These are phyloP conservation scores for Zygoascus biomembranicola DNA, from an alignment of 805 yeast species.

Conservation along the genomic window DNA sequence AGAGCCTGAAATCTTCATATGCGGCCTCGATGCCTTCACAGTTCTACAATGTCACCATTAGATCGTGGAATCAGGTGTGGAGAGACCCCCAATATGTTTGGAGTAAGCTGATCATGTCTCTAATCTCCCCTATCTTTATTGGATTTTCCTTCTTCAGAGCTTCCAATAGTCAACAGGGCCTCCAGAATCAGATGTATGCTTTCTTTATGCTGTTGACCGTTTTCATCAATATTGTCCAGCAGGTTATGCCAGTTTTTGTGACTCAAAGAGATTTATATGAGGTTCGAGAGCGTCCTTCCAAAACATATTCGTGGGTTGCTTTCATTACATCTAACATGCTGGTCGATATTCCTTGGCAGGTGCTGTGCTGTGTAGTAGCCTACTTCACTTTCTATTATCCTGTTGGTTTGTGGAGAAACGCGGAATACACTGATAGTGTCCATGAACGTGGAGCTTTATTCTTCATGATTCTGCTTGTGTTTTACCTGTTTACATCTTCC, in stretches of 20 bases:
- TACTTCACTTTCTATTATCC: slow-evolving; percentile 49
- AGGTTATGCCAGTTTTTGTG: slow-evolving; percentile 52
- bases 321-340: slow-evolving; percentile 46
- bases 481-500: slow-evolving; percentile 43
- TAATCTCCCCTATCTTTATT: slow-evolving; percentile 50
- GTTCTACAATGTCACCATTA: slow-evolving; percentile 32
- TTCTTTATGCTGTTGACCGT: slow-evolving; percentile 51
- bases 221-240: slow-evolving; percentile 52
- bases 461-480: slow-evolving; percentile 27
- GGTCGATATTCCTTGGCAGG: slow-evolving; percentile 54
- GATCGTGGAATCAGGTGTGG: slow-evolving; percentile 43
- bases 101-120: slow-evolving; percentile 47
- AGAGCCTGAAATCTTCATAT: slow-evolving; percentile 23
- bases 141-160: slow-evolving; percentile 67
- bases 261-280: slow-evolving; percentile 55
- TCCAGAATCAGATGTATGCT: slow-evolving; percentile 53
- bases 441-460: slow-evolving; percentile 41
- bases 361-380: slow-evolving; percentile 41
- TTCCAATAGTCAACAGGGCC: slow-evolving; percentile 42
- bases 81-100: slow-evolving; percentile 56
- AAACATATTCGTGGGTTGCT: slow-evolving; percentile 65
- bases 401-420: slow-evolving; percentile 31
- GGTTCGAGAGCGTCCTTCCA: slow-evolving; percentile 61
- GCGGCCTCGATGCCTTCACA: slow-evolving; percentile 45
- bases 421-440: slow-evolving; percentile 42